Conservation (phyloP, 2,329 filamentous ascomycete species). For the Tympanopsis confertula region DNA sequence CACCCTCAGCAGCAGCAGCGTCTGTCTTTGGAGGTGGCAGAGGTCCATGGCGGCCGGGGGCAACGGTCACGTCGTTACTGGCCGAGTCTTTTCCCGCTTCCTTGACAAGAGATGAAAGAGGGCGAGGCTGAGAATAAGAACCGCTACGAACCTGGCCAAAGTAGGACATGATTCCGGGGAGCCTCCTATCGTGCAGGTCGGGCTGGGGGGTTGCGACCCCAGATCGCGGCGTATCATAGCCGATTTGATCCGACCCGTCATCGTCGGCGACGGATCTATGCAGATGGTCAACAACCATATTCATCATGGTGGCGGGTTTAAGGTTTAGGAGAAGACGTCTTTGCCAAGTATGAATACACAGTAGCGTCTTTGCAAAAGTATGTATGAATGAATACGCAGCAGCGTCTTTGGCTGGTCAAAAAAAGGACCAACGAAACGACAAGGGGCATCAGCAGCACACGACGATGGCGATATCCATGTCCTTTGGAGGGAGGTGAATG, state of each 20-base stretch:
- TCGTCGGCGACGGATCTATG: slow-evolving; percentile 52
- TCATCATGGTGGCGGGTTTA: slow-evolving; percentile 22
- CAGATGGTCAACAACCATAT: slow-evolving; percentile 36
- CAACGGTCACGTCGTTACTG: not conserved
- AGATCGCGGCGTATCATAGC: slow-evolving; percentile 77
- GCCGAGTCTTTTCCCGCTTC: not conserved
- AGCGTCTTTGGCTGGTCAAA: too few relatives aligned
- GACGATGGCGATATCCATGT: too few relatives aligned
- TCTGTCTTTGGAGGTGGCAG: too few relatives aligned
- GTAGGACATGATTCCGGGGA: slow-evolving; percentile 93
- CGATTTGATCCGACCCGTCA: slow-evolving; percentile 64
- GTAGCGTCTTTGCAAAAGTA: too few relatives aligned
- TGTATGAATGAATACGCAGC: too few relatives aligned
- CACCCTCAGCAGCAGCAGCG: not conserved
- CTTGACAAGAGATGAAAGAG: slow-evolving; percentile 23
- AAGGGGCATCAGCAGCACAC: too few relatives aligned
- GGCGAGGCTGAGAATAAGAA: slow-evolving; percentile 42
- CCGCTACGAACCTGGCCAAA: slow-evolving; percentile 98
- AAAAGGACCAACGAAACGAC: too few relatives aligned
- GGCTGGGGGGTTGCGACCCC: slow-evolving; percentile 88
- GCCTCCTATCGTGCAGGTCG: slow-evolving; percentile 84
- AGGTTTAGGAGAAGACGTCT: too few relatives aligned
- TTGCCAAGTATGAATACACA: too few relatives aligned
- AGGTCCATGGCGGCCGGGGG: too few relatives aligned
- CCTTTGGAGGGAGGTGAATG: too few relatives aligned